Evolutionary conservation across 495 filamentous ascomycete genomes (phyloP).

Genomic region (Pseudevernia furfuracea): DNA sequence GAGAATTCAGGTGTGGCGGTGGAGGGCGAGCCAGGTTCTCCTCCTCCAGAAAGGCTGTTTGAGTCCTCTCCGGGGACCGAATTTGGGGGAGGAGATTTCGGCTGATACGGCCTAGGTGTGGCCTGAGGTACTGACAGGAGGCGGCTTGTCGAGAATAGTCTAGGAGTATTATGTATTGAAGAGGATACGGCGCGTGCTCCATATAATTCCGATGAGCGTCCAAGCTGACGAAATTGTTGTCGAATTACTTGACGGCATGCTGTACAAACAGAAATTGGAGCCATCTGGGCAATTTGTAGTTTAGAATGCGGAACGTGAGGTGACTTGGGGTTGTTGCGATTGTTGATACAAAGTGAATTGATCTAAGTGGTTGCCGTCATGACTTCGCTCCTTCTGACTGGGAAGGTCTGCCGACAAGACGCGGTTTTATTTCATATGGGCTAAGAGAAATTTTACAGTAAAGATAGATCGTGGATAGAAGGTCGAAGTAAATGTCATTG

Average conservation of each 20-base stretch:
- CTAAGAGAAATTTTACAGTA: not conserved
- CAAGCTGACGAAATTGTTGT: constrained; percentile 7
- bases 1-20: constrained; percentile 4
- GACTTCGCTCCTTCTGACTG: not conserved
- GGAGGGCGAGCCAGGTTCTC: not conserved
- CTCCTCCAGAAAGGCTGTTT: not conserved
- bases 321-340: not conserved
- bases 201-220: not conserved
- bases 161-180: not conserved
- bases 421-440: not conserved
- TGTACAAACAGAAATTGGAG: constrained; percentile 10
- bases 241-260: constrained; percentile 19
- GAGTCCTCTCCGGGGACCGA: not conserved
- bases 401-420: constrained; percentile 15
- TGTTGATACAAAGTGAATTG: too few relatives aligned
- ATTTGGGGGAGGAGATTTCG: not conserved
- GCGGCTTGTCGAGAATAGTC: constrained; percentile 9
- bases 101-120: not conserved
- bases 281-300: not conserved
- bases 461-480: not conserved
- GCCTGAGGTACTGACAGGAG: constrained; percentile 6
- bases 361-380: constrained; percentile 17
- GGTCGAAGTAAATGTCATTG: not conserved
- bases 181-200: not conserved
- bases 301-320: not conserved